Conservation (phyloP, 225 moss, liverwort and hornwort genomes). For the Neckera pumila region DNA sequence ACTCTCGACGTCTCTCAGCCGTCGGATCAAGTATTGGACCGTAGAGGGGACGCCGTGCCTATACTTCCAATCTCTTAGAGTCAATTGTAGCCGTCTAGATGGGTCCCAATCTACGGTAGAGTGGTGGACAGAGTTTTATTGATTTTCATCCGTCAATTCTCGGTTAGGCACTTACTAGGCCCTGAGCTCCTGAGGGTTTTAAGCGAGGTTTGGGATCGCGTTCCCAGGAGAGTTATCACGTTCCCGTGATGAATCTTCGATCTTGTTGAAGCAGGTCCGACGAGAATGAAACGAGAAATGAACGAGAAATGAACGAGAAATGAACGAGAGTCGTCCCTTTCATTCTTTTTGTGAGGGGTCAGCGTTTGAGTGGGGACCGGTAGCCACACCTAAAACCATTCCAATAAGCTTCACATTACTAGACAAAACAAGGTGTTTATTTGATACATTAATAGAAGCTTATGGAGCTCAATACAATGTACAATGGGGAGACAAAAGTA, state of each 20-base stretch:
- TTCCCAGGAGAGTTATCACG: neutral
- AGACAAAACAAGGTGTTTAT: too few species aligned
- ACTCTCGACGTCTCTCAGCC: neutral
- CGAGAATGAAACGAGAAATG: too few species aligned
- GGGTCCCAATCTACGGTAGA: neutral
- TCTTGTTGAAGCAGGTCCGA: neutral
- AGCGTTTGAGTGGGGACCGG: too few species aligned
- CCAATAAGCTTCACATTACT: too few species aligned
- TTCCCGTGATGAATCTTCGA: neutral
- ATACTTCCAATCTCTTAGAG: neutral
- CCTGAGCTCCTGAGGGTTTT: neutral
- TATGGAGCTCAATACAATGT: too few species aligned
- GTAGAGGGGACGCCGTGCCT: neutral
- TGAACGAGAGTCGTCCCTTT: too few species aligned
- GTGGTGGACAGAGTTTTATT: fast-evolving
- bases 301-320: too few species aligned
- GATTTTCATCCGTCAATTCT: neutral
- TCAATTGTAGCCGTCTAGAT: neutral
- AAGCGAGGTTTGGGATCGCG: neutral
- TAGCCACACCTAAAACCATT: too few species aligned
- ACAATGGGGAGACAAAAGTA: too few species aligned
- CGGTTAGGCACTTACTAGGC: too few species aligned
- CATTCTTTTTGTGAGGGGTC: too few species aligned
- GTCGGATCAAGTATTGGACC: neutral
- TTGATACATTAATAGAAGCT: too few species aligned